Conservation (phyloP, 2,329 filamentous ascomycete genomes). For the Fragosphaeria purpurea region DNA sequence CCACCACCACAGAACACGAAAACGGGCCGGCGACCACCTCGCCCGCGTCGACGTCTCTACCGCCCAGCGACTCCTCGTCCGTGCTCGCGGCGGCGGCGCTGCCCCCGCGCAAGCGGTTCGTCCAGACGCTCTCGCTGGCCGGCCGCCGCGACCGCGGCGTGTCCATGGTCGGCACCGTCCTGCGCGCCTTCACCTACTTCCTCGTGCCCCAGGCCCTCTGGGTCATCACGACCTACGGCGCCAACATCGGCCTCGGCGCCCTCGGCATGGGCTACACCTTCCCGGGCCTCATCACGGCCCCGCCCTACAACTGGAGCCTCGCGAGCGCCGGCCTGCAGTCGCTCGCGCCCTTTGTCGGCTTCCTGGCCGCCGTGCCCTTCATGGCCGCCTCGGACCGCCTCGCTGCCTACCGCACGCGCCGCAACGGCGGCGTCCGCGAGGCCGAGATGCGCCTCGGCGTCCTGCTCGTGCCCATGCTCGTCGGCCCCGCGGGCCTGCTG, state of each 20-base stretch:
- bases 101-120: conserved; percentile 28
- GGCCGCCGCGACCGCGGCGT: conserved; percentile 27
- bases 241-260: conserved; percentile 35
- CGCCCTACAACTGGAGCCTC: conserved; percentile 29
- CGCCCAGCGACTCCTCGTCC: too few relatives aligned
- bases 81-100: too few relatives aligned
- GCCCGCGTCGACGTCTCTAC: too few relatives aligned
- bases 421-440: conserved; percentile 1
- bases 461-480: neutral
- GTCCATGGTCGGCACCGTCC: conserved; percentile 32
- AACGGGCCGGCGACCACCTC: too few relatives aligned
- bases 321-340: conserved; percentile 32
- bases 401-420: conserved; percentile 18
- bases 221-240: conserved; percentile 31
- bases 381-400: conserved; percentile 29
- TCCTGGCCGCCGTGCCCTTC: conserved; percentile 31
- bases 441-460: neutral
- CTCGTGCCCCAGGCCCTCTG: conserved; percentile 33
- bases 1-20: too few relatives aligned
- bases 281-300: conserved; percentile 29
- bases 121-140: conserved; percentile 30
- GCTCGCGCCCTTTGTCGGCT: conserved; percentile 23
- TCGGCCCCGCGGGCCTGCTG: neutral
- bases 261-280: conserved; percentile 36
- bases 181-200: conserved; percentile 33